Conservation (phyloP, 257 asterid genomes). For the Nemophila menziesii region DNA sequence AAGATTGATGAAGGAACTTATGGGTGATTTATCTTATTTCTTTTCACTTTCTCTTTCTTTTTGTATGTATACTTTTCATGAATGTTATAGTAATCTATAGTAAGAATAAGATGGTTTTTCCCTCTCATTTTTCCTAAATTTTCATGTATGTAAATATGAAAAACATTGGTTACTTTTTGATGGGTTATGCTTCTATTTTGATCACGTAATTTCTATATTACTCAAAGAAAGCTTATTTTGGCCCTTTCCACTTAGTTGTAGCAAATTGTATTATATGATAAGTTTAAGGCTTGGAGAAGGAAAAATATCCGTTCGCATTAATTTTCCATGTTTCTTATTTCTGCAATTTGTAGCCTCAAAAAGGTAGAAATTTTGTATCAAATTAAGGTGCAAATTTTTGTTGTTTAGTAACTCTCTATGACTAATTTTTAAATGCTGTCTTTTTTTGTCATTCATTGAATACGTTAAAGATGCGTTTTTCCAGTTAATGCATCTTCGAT, state of each 20-base stretch:
- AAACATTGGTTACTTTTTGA: background rate
- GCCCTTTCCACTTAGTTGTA: background rate
- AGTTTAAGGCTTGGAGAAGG: no score
- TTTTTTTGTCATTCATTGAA: background rate
- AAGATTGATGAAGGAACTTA: constrained; percentile 98
- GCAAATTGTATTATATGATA: no score
- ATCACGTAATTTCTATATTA: background rate
- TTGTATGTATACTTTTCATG: background rate
- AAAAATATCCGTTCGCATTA: no score
- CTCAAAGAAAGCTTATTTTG: background rate
- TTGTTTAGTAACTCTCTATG: background rate
- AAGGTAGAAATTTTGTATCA: background rate
- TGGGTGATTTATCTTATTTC: constrained; percentile 28
- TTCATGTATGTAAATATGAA: background rate
- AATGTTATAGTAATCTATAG: background rate
- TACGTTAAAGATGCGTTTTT: background rate
- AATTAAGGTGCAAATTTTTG: background rate
- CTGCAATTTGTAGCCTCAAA: background rate
- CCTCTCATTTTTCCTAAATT: background rate
- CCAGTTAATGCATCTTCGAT: no score
- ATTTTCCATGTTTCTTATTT: background rate
- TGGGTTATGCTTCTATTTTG: background rate
- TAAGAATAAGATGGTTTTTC: background rate
- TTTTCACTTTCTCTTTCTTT: background rate
- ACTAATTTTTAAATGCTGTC: background rate